phyloP scores from a whole-genome alignment of 768 basidiomycete species.

The Agaricus blazei region DNA sequence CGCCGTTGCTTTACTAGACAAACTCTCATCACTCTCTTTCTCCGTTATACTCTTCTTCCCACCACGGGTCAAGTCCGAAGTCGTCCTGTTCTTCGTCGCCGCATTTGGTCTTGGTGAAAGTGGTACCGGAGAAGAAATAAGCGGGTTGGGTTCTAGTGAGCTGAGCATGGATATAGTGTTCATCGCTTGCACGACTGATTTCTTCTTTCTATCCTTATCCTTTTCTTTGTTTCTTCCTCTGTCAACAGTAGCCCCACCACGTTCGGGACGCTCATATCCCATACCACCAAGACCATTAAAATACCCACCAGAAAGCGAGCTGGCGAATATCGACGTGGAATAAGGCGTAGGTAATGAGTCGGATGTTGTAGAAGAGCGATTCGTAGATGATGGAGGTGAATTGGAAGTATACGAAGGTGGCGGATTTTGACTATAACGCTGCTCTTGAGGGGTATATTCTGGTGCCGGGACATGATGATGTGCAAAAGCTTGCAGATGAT shows the following conservation, averaged over 20 bases:
- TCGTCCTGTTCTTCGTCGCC: neutral
- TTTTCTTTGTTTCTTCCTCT: neutral
- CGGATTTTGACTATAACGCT: neutral
- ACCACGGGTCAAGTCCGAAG: constrained; percentile 1
- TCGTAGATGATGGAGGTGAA: neutral
- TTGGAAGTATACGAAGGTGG: neutral
- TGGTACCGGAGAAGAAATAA: neutral
- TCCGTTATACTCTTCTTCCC: neutral
- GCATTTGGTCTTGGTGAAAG: neutral
- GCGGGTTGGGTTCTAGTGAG: neutral
- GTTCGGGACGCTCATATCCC: neutral
- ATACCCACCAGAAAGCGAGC: neutral
- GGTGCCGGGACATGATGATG: neutral
- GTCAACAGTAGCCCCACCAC: neutral
- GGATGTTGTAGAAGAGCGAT: neutral
- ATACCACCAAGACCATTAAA: neutral
- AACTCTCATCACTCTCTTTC: constrained; percentile 6
- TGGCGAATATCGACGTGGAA: neutral
- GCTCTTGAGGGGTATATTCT: neutral
- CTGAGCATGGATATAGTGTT: neutral
- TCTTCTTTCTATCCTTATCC: constrained; percentile 1
- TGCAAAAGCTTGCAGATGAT: neutral
- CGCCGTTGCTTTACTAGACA: neutral
- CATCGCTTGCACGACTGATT: neutral
- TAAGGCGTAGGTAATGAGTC: neutral